Evolutionary conservation across 2,329 filamentous ascomycete genomes (phyloP), one percentile per base, ranked within the genome.

Genomic region (Gnomoniopsis smithogilvyi): DNA sequence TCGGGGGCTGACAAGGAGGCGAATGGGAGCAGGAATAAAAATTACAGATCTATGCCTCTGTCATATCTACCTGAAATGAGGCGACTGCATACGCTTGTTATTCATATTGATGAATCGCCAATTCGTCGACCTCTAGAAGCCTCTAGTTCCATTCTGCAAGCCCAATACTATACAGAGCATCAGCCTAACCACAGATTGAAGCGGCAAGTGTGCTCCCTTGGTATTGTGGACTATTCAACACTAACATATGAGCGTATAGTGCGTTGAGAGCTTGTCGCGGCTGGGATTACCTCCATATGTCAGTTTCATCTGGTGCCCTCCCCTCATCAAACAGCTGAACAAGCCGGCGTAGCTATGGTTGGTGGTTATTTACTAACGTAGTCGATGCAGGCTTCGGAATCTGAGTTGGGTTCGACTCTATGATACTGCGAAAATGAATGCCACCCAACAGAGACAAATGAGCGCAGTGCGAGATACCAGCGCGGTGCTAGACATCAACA

Each of bases 181-280:
- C 56, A 61, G 21, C 56, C 56, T 1, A 59, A 61, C 15, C 22
- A 15, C 4, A 33, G 56, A 6, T 21, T 59, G 33, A 53, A 56
- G 26, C 26, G 26, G 26, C 8, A 30, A 4, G 26, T n/a, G 8
- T 30, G 8, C 26, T 30, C 8, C 26, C 26, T 4, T 4, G 4
- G 26, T 8, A 30, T 30, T 4, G 26, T 30, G 26, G 26, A 30
- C 4, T 30, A 30, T 4, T 30, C 4, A 8, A 8, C 8, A 30
- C 26, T 30, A 8, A 30, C 26, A 8, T 8, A 30, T 30, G 8
- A 30, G 26, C 8, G 26, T 30, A 30, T 1, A 12, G 56, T 14
- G 34, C 24, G 2, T n/a, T 61, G 41, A 30, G 59, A 1, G 8
- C 6, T 14, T 50, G 26, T 11, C 14, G 36, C 2, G 59, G 59